Base-by-base conservation (phyloP, 2,329 filamentous ascomycete genomes). In the Nigrospora sphaerica region DNA sequence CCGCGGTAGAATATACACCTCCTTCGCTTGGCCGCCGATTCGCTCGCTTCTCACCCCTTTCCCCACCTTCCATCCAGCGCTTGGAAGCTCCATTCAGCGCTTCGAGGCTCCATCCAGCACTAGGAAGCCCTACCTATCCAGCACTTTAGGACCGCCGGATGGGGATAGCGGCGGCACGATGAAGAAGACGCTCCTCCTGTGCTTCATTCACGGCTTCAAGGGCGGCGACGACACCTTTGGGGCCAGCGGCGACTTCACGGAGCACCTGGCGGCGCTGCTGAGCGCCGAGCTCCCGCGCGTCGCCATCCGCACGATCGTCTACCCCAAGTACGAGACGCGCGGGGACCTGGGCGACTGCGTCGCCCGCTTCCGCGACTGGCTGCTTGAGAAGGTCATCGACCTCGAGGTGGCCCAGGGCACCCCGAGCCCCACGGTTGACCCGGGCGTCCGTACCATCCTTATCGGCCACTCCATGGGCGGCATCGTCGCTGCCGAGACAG, bases 301-400 rank as follows among this genome's bases (percentile, higher is more conserved):
- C 54, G 73, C 82, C 46, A 77, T 93, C 47, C 71, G 77, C 45
- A 73, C 80, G 32, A 69, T 87, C 42, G 79, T 86, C n/a, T 93
- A 92, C 62, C 88, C 88, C 32, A 81, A 80, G 55, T 93, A 84
- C 63, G 87, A 92, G 66, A 93, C 88, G n/a, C 74, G 85, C 49
- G 88, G 88, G 14, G 85, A 92, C 60, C 67, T 93, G 41, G 71
- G 74, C 40, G 78, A 85, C 50, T 86, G 83, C 61, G 86, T 92
- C 49, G 72, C 73, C 49, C 74, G 80, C 28, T 91, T 93, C 66
- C 81, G 83, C 53, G 83, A 87, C 67, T 93, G 88, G 88, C 80
- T 97, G 14, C 82, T 91, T 54, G 85, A 96, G 62, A 88, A 88
- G 57, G 88, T 97, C 57, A 96, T 97, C 57, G 93, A 97, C 64